Percentiles rank a stretch among this genome's conserved stretches.
These are phyloP conservation scores for Theobroma cacao DNA, from an alignment of 345 rosid genomes.

Conservation along the genomic window DNA sequence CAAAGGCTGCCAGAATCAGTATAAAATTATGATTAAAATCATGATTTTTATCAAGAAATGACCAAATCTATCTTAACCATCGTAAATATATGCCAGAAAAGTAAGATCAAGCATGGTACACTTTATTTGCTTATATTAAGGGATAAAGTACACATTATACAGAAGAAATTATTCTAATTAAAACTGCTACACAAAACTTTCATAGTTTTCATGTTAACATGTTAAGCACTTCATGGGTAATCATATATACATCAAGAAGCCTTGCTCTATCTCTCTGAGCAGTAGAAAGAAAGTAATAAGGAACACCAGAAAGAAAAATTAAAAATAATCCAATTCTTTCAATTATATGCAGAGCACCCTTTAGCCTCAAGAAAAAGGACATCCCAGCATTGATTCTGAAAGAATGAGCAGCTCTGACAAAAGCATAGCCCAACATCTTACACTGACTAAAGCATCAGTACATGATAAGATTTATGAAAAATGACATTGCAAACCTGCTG, in stretches of 20 bases:
- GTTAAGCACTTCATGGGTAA: background rate
- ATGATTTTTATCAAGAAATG: background rate
- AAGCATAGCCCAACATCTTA: background rate
- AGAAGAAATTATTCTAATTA: background rate
- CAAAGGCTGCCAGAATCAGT: too few species aligned
- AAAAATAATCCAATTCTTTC: background rate
- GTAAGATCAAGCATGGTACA: background rate
- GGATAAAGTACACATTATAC: background rate
- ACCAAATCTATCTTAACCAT: background rate
- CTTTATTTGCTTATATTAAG: background rate
- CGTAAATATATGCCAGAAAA: background rate
- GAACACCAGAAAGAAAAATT: background rate
- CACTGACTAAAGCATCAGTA: background rate
- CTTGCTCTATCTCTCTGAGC: background rate
- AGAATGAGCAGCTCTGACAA: background rate
- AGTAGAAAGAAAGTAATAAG: background rate
- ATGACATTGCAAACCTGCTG: slow-evolving; percentile 61
- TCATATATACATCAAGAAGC: background rate
- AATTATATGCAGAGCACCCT: background rate
- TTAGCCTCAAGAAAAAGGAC: background rate
- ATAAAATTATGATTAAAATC: too few species aligned
- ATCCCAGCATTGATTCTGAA: background rate
- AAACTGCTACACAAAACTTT: background rate
- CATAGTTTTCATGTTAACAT: background rate
- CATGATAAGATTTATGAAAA: background rate